phyloP scores from a whole-genome alignment of 257 asterid genomes.

The Capsicum baccatum region DNA sequence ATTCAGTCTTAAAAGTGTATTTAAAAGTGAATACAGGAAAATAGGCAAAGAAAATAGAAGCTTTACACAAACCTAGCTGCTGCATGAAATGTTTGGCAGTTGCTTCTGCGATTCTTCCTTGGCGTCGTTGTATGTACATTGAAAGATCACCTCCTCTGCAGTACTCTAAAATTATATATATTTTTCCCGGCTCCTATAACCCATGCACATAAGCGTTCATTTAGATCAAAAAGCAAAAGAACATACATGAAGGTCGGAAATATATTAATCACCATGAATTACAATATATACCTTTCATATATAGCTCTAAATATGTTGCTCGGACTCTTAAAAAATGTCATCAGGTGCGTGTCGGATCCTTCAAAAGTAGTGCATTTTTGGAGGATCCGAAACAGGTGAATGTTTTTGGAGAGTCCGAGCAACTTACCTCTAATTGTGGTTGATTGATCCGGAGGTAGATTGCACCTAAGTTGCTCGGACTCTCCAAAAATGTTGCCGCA shows the following conservation, averaged over 20 bases:
- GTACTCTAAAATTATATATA: conserved; percentile 84
- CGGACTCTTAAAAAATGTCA: no score
- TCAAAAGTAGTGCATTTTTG: no score
- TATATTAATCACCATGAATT: no score
- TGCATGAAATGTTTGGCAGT: conserved; percentile 90
- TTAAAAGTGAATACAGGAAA: not conserved
- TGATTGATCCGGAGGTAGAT: no score
- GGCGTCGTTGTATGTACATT: conserved; percentile 63
- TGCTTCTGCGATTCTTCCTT: conserved; percentile 81
- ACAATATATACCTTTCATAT: no score
- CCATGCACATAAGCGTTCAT: conserved; percentile 32
- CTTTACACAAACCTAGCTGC: conserved; percentile 68
- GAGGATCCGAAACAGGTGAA: no score
- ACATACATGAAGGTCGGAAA: not conserved
- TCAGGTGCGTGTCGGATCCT: no score
- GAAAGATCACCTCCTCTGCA: conserved; percentile 98
- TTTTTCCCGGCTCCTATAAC: conserved; percentile 78
- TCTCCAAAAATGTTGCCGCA: no score
- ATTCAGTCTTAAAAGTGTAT: conserved; percentile 19
- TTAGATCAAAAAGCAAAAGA: conserved; percentile 13
- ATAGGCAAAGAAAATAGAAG: conserved; percentile 22
- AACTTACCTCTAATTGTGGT: no score
- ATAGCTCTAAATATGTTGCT: no score
- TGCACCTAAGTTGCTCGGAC: no score
- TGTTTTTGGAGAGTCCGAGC: no score